Percentiles rank a stretch among this genome's conserved stretches.
Evolutionary conservation across 176 grass and related monocot genomes (phyloP).

Genomic region (Avena sativa): DNA sequence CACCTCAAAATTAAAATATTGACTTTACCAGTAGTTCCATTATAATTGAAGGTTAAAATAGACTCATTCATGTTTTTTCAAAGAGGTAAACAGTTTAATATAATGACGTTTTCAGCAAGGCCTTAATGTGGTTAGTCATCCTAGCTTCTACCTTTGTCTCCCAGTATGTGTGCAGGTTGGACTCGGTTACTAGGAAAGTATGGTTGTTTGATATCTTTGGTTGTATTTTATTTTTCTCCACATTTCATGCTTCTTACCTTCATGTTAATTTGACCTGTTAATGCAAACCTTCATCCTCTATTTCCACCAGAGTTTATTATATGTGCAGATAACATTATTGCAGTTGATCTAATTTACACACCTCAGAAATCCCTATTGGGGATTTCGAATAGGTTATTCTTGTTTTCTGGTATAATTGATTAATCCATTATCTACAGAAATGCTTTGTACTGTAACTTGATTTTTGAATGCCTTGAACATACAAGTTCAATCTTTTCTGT

Average conservation of each 20-base stretch:
- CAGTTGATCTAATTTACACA: neutral
- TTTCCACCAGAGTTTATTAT: slow-evolving; percentile 4
- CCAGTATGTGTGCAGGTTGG: slow-evolving; percentile 26
- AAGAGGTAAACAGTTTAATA: slow-evolving; percentile 5
- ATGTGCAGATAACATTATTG: neutral
- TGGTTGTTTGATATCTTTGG: neutral
- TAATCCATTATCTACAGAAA: neutral
- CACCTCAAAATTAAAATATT: neutral
- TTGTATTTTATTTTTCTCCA: neutral
- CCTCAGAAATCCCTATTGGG: slow-evolving; percentile 29
- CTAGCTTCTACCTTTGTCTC: slow-evolving; percentile 18
- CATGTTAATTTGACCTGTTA: slow-evolving; percentile 20
- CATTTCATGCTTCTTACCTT: slow-evolving; percentile 3
- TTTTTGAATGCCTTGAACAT: neutral
- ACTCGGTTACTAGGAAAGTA: neutral
- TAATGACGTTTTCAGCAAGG: neutral
- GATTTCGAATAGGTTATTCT: slow-evolving; percentile 2
- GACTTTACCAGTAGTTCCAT: neutral
- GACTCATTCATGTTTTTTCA: neutral
- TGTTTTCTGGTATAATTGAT: slow-evolving; percentile 25
- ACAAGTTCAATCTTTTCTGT: neutral
- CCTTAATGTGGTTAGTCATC: neutral
- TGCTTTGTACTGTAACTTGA: neutral
- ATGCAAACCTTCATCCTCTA: neutral
- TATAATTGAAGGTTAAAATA: neutral